These are phyloP conservation scores for Cordyceps militaris DNA, from an alignment of 2,329 filamentous ascomycete genomes.

Conservation along the genomic window DNA sequence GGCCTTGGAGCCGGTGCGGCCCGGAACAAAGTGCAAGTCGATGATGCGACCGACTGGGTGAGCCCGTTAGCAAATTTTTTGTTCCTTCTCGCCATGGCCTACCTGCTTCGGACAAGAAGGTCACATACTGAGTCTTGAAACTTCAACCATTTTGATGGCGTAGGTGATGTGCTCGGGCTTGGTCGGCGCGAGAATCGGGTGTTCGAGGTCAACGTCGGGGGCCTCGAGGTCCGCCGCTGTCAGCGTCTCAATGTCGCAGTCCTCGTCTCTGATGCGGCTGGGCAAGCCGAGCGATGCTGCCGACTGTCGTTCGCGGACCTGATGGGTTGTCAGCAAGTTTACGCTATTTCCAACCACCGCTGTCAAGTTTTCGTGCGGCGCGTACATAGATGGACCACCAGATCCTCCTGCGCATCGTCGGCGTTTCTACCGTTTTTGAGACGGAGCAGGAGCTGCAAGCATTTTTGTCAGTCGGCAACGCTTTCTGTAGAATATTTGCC, in stretches of 20 bases:
- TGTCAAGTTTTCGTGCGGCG: neutral
- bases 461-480: neutral
- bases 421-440: slow-evolving; percentile 21
- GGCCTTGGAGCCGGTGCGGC: slow-evolving; percentile 22
- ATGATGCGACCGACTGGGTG: slow-evolving; percentile 27
- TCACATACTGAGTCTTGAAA: slow-evolving; percentile 26
- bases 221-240: slow-evolving; percentile 25
- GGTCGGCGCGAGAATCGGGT: slow-evolving; percentile 24
- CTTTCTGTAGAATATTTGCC: neutral
- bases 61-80: slow-evolving; percentile 2
- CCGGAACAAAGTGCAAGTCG: slow-evolving; percentile 30
- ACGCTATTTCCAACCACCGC: neutral
- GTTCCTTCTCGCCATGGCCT: neutral
- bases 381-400: slow-evolving; percentile 50
- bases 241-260: slow-evolving; percentile 32
- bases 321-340: slow-evolving; percentile 4
- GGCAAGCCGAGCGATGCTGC: slow-evolving; percentile 30
- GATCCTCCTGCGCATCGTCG: slow-evolving; percentile 36
- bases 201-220: slow-evolving; percentile 18
- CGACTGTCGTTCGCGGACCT: slow-evolving; percentile 32
- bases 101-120: neutral
- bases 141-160: slow-evolving; percentile 32
- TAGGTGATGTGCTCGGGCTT: slow-evolving; percentile 28
- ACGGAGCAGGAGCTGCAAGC: slow-evolving; percentile 21
- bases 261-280: slow-evolving; percentile 31